Evolutionary conservation across 176 grass and related monocot species (phyloP), one percentile per base, ranked within the genome.

Genomic region (Melocanna baccifera): DNA sequence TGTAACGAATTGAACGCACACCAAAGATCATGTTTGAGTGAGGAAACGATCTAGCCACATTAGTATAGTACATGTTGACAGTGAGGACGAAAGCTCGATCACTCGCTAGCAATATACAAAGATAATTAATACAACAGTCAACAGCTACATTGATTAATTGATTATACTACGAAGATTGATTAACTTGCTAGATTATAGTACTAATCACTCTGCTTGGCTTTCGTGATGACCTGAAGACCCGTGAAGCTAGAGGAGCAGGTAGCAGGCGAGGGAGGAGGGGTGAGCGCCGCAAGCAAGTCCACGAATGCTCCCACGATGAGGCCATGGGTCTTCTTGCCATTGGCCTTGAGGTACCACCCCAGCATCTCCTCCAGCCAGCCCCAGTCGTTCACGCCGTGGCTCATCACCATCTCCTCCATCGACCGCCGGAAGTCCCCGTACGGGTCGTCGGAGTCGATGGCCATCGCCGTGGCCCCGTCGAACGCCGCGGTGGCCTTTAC

Each of bases 301-400:
- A 94, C 77, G 81, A 97, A 97, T 13, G 95, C 95, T 36, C 84
- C 90, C 1, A 94, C 82, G 56, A 97, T 97, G 69, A 90, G 62
- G 58, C 92, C 87, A 46, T 97, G 95, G 65, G 63, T 94, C 59
- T 52, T 91, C 90, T 91, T 84, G 42, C 78, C 92, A 63, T 97
- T 97, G 53, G 92, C 88, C n/a, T 45, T 53, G 79, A 97, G 73
- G 75, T 97, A 97, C 95, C 95, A 97, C 0, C 78, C 70, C 12
- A 97, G 84, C 95, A 97, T 94, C 90, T 94, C 90, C 85, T 97
- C 83, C 28, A 97, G 78, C 95, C 95, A 91, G 7, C 88, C 90
- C 92, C 90, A 94, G 80, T 91, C 86, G 84, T 81, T 63, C 25
- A 47, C 5, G 12, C 88, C 87, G 40, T 76, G 88, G 80, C 87